Percentiles rank a stretch among this genome's conserved stretches.
These are phyloP conservation scores for Fusarium chlamydosporum DNA, from an alignment of 2,329 filamentous ascomycete species.

Conservation along the genomic window DNA sequence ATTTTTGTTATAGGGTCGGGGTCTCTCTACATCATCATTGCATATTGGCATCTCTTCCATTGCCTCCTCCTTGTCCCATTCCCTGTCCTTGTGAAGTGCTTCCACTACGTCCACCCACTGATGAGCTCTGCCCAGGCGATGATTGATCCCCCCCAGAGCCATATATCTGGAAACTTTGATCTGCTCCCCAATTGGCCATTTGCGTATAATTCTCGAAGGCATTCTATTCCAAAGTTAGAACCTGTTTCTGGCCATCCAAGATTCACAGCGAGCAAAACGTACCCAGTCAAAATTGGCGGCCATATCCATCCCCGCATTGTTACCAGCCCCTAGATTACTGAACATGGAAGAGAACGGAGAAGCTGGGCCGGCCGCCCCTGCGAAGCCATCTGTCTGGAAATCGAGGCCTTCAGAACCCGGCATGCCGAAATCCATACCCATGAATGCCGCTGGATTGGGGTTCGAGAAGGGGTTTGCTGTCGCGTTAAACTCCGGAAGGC, in stretches of 20 bases:
- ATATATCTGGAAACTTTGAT: conserved; percentile 68
- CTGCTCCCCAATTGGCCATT: conserved; percentile 65
- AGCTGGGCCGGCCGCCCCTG: conserved; percentile 43
- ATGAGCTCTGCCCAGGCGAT: conserved; percentile 49
- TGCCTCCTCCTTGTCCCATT: conserved; percentile 5
- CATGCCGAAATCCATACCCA: conserved; percentile 61
- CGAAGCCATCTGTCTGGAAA: conserved; percentile 53
- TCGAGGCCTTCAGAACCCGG: conserved; percentile 52
- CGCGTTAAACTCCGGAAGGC: conserved; percentile 49
- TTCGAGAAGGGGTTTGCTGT: conserved; percentile 53
- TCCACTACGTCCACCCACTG: conserved; percentile 43
- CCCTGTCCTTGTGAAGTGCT: conserved; percentile 33
- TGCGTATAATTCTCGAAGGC: conserved; percentile 71
- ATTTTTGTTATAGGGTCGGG: conserved; percentile 32
- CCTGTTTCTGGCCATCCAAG: not conserved
- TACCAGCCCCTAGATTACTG: conserved; percentile 57
- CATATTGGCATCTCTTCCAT: conserved; percentile 42
- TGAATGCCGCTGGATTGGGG: conserved; percentile 59
- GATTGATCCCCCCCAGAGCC: conserved; percentile 50
- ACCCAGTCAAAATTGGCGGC: conserved; percentile 72
- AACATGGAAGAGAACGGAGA: conserved; percentile 70
- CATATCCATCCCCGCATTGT: conserved; percentile 58
- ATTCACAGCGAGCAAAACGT: conserved; percentile 48
- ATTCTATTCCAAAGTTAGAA: conserved; percentile 59
- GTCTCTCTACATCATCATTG: conserved; percentile 32